Evolutionary conservation across 139 green algal species (phyloP).

Genomic region (Tetraselmis striata): DNA sequence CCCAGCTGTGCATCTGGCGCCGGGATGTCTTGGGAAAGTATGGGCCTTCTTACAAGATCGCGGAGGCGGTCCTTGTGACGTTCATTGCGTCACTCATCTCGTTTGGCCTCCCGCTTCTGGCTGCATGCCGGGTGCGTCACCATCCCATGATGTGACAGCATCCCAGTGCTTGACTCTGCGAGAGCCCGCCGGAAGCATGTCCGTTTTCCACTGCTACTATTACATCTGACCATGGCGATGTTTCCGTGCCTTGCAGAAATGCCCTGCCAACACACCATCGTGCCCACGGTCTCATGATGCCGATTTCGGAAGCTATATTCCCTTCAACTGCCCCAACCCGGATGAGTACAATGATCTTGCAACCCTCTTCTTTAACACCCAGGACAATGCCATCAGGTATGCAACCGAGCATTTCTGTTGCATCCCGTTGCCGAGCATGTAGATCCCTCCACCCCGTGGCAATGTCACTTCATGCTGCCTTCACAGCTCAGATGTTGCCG

Average conservation of each 20-base stretch:
- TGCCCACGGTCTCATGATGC: slow-evolving; percentile 50
- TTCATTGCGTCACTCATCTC: slow-evolving; percentile 20
- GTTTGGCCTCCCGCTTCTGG: slow-evolving; percentile 25
- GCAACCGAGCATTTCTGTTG: too few relatives aligned
- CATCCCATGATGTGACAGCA: too few relatives aligned
- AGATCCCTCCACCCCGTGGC: too few relatives aligned
- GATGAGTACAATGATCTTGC: slow-evolving; percentile 75
- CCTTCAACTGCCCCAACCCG: slow-evolving; percentile 28
- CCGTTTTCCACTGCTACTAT: too few relatives aligned
- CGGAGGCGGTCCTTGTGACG: slow-evolving; percentile 26
- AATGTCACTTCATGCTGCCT: too few relatives aligned
- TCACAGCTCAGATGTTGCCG: too few relatives aligned
- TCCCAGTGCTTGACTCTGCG: too few relatives aligned
- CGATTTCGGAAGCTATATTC: slow-evolving; percentile 68
- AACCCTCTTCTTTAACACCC: slow-evolving; percentile 83
- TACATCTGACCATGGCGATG: too few relatives aligned
- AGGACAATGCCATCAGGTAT: slow-evolving; percentile 83
- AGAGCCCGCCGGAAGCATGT: too few relatives aligned
- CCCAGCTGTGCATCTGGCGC: slow-evolving; percentile 42
- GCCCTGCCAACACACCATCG: background rate
- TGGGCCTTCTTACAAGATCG: slow-evolving; percentile 22
- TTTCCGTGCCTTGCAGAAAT: too few relatives aligned
- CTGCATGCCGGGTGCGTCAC: slow-evolving; percentile 5
- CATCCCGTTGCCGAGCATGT: too few relatives aligned
- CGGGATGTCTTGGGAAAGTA: slow-evolving; percentile 15